Evolutionary conservation across 139 green algal genomes (phyloP).

Genomic region (Tetradesmus obliquus): DNA sequence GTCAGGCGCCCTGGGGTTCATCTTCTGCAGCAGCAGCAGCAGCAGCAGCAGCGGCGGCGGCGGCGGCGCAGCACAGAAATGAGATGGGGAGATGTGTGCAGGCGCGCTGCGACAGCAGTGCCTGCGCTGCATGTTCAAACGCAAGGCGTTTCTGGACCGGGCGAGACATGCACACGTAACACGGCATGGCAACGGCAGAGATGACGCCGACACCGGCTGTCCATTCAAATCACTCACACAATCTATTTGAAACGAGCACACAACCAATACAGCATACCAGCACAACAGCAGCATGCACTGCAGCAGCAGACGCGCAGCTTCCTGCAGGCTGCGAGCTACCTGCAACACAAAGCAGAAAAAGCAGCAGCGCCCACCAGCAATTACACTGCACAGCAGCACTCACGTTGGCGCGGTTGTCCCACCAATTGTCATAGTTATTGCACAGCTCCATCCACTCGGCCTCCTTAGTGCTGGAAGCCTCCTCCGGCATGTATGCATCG

Average conservation of each 20-base stretch:
- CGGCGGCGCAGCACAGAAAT: not conserved
- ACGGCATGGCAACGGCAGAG: too few species aligned
- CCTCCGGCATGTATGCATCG: slow-evolving; percentile 3
- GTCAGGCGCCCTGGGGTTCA: slow-evolving; percentile 10
- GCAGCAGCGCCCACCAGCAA: too few species aligned
- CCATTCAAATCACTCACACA: too few species aligned
- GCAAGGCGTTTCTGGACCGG: not conserved
- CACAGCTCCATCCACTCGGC: not conserved
- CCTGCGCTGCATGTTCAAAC: too few species aligned
- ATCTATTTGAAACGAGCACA: too few species aligned
- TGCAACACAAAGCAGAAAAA: too few species aligned
- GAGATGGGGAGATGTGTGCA: too few species aligned
- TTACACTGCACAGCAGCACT: not conserved
- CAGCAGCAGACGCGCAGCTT: not conserved
- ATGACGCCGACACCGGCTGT: too few species aligned
- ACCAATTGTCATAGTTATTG: slow-evolving; percentile 1
- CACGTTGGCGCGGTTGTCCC: slow-evolving; percentile 25
- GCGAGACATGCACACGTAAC: too few species aligned
- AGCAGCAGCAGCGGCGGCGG: not conserved
- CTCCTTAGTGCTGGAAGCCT: not conserved
- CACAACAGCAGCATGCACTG: not conserved
- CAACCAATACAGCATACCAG: too few species aligned
- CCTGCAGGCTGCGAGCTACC: too few species aligned
- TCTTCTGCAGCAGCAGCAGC: slow-evolving; percentile 20
- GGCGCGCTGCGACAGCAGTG: too few species aligned